Percentiles rank a stretch among this genome's conserved stretches.
Conservation (phyloP, 148 eudicot species). For the Camellia sinensis region DNA sequence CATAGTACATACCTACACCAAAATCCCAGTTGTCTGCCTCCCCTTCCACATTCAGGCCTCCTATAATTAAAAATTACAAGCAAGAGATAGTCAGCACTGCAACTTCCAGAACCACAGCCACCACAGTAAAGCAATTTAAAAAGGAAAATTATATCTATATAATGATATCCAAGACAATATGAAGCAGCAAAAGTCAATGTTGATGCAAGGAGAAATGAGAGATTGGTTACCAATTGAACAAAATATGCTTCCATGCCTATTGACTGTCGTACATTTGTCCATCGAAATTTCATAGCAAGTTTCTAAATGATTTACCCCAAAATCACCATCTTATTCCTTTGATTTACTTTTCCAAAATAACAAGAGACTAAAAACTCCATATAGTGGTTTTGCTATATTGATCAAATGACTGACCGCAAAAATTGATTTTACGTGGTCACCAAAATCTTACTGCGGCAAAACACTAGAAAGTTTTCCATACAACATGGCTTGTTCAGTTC, state of each 20-base stretch:
- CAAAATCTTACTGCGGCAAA: background rate
- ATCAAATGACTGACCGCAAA: background rate
- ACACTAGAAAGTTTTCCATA: background rate
- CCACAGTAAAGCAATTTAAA: background rate
- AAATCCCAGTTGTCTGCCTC: slow-evolving; percentile 98
- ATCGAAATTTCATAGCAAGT: background rate
- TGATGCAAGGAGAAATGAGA: background rate
- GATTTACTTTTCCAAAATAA: background rate
- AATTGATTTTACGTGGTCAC: background rate
- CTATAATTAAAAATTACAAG: slow-evolving; percentile 31
- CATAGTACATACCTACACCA: slow-evolving; percentile 69
- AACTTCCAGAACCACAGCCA: background rate
- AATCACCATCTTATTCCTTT: background rate
- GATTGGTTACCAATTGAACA: background rate
- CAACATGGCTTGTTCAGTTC: background rate
- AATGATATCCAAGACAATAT: background rate
- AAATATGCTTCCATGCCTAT: background rate
- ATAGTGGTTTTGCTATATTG: background rate
- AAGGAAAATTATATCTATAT: background rate
- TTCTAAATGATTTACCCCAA: background rate
- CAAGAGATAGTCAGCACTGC: slow-evolving; percentile 9
- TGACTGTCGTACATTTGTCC: background rate
- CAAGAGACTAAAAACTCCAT: background rate
- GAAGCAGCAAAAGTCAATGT: background rate
- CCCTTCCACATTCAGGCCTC: slow-evolving; percentile 96